Percentiles rank a stretch among this genome's conserved stretches.
Evolutionary conservation across 495 filamentous ascomycete species (phyloP).

Genomic region (Aspergillus mulundensis): DNA sequence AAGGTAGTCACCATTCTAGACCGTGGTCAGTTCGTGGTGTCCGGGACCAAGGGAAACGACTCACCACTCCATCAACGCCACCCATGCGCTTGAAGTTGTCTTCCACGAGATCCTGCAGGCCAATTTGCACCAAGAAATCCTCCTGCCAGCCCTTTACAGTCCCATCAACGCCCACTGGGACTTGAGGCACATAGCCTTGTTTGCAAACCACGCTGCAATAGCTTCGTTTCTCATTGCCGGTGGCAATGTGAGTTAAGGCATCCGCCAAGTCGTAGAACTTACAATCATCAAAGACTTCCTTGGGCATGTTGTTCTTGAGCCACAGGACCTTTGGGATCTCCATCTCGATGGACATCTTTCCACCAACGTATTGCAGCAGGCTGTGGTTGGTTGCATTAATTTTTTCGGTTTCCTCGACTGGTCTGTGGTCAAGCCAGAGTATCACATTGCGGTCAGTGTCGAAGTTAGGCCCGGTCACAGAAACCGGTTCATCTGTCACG

Average conservation of each 20-base stretch:
- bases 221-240: constrained; percentile 86
- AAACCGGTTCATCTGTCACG: constrained; percentile 84
- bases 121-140: constrained; percentile 82
- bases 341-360: constrained; percentile 98
- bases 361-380: constrained; percentile 91
- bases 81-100: constrained; percentile 90
- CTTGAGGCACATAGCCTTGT: constrained; percentile 89
- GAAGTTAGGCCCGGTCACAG: constrained; percentile 84
- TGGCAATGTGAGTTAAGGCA: constrained; percentile 91
- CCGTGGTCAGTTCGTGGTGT: constrained; percentile 17
- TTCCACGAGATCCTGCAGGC: constrained; percentile 72
- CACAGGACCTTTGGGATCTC: constrained; percentile 96
- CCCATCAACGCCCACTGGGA: constrained; percentile 93
- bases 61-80: constrained; percentile 90
- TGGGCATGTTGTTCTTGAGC: constrained; percentile 98
- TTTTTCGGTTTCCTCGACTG: constrained; percentile 78
- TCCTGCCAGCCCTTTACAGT: constrained; percentile 98
- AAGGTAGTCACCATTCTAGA: constrained; percentile 80
- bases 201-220: constrained; percentile 95
- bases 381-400: constrained; percentile 93
- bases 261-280: constrained; percentile 95
- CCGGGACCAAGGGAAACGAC: constrained; percentile 36
- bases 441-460: constrained; percentile 84
- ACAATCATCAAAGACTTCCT: constrained; percentile 81
- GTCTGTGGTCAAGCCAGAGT: constrained; percentile 89